Percentiles rank a stretch among this genome's conserved stretches.
These are phyloP conservation scores for Lichtheimia ornata DNA, from an alignment of 371 early-diverging fungal genomes.

Conservation along the genomic window DNA sequence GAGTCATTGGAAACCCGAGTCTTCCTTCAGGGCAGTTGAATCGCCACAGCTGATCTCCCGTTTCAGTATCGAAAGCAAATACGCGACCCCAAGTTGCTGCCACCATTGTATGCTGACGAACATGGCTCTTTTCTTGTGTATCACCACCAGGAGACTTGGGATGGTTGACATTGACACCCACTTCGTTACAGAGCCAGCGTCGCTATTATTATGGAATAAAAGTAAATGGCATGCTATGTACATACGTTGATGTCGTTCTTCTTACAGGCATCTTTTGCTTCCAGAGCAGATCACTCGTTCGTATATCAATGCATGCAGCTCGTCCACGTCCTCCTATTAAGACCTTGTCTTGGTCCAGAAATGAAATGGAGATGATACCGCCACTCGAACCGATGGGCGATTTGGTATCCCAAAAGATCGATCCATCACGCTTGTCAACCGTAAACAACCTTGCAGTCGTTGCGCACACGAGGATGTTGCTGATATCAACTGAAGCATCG, in stretches of 20 bases:
- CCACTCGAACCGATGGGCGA: slow-evolving; percentile 3
- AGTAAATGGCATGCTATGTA: not conserved
- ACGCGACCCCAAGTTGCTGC: slow-evolving; percentile 7
- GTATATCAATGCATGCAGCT: slow-evolving; percentile 6
- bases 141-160: not conserved
- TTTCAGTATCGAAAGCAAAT: slow-evolving; percentile 4
- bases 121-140: not conserved
- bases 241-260: not conserved
- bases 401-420: slow-evolving; percentile 3
- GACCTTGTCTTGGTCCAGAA: slow-evolving; percentile 4
- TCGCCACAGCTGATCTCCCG: slow-evolving; percentile 3
- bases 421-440: slow-evolving; percentile 1
- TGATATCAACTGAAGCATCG: not conserved
- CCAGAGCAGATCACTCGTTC: slow-evolving; percentile 6
- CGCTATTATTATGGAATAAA: not conserved
- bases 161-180: not conserved
- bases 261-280: slow-evolving; percentile 10
- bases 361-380: slow-evolving; percentile 3
- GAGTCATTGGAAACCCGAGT: slow-evolving; percentile 8
- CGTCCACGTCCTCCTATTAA: slow-evolving; percentile 4
- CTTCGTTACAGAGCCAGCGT: slow-evolving; percentile 13
- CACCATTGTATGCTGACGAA: not conserved
- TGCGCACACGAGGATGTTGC: slow-evolving; percentile 2
- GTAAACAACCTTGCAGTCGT: not conserved
- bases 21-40: slow-evolving; percentile 3